These are phyloP conservation scores for Saturnispora gosingensis DNA, from an alignment of 805 yeast species.

Conservation along the genomic window DNA sequence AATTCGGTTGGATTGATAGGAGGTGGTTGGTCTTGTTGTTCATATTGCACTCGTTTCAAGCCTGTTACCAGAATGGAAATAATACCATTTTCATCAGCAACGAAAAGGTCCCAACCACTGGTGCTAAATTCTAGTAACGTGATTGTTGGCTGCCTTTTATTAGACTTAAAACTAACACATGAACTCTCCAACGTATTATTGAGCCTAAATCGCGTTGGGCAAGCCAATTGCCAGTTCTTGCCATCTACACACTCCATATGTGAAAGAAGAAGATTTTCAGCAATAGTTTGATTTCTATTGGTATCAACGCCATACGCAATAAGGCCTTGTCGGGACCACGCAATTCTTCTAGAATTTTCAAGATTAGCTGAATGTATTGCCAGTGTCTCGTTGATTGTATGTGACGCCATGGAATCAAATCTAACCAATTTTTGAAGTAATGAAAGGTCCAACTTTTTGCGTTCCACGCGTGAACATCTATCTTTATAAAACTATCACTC, in stretches of 20 bases:
- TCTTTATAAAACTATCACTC: not conserved
- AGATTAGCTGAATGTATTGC: slow-evolving; percentile 13
- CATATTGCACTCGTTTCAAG: slow-evolving; percentile 34
- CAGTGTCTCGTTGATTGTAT: slow-evolving; percentile 18
- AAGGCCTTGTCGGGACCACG: slow-evolving; percentile 83
- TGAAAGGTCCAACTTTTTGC: not conserved
- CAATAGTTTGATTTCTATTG: slow-evolving; percentile 21
- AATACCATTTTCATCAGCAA: slow-evolving; percentile 65
- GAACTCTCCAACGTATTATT: slow-evolving; percentile 1
- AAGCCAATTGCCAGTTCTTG: slow-evolving; percentile 65
- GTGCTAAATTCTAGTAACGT: slow-evolving; percentile 61
- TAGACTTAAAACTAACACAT: not conserved
- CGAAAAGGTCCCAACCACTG: slow-evolving; percentile 72
- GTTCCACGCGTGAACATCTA: not conserved
- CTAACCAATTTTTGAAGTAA: not conserved
- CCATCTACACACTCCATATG: slow-evolving; percentile 72
- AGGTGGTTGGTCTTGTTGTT: slow-evolving; percentile 17
- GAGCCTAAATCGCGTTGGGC: slow-evolving; percentile 32
- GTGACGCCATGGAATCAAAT: not conserved
- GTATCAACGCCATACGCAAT: slow-evolving; percentile 46
- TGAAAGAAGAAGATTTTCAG: slow-evolving; percentile 42
- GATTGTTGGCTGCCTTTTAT: slow-evolving; percentile 12
- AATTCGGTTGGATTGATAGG: slow-evolving; percentile 26
- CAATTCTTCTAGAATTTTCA: slow-evolving; percentile 22
- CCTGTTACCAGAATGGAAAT: slow-evolving; percentile 49